These are phyloP conservation scores for Globisporangium emineosum DNA, from an alignment of 352 stramenopile species.

Conservation along the genomic window DNA sequence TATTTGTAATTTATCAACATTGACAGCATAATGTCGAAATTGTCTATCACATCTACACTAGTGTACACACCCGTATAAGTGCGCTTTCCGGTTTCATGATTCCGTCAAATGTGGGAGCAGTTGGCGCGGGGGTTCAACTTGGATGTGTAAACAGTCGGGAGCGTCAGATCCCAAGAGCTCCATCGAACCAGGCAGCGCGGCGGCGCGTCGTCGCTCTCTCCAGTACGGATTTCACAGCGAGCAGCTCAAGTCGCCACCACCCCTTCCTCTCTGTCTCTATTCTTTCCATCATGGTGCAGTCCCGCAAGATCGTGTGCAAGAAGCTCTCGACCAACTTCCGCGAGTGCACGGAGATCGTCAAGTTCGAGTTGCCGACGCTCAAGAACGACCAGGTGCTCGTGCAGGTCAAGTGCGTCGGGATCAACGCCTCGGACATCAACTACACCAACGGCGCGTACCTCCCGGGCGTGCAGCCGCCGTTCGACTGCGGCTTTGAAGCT, in stretches of 20 bases:
- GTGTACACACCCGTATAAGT: neutral
- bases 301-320: constrained; percentile 75
- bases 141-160: constrained; percentile 9
- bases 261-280: neutral
- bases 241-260: neutral
- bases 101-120: constrained; percentile 5
- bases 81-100: neutral
- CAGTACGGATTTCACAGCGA: constrained; percentile 9
- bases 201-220: neutral
- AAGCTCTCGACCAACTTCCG: constrained; percentile 82
- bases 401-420: constrained; percentile 35
- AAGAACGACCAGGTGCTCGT: constrained; percentile 49
- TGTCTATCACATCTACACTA: neutral
- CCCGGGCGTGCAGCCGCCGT: constrained; percentile 41
- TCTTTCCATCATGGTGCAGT: constrained; percentile 37
- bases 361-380: constrained; percentile 36
- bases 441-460: constrained; percentile 54
- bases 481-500: constrained; percentile 53
- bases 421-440: constrained; percentile 59
- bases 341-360: constrained; percentile 65
- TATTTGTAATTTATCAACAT: neutral
- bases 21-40: neutral
- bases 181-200: neutral
- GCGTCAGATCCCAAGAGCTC: neutral
- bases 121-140: constrained; percentile 5